Evolutionary conservation across 139 green algal genomes (phyloP).

Genomic region (Micractinium conductrix): DNA sequence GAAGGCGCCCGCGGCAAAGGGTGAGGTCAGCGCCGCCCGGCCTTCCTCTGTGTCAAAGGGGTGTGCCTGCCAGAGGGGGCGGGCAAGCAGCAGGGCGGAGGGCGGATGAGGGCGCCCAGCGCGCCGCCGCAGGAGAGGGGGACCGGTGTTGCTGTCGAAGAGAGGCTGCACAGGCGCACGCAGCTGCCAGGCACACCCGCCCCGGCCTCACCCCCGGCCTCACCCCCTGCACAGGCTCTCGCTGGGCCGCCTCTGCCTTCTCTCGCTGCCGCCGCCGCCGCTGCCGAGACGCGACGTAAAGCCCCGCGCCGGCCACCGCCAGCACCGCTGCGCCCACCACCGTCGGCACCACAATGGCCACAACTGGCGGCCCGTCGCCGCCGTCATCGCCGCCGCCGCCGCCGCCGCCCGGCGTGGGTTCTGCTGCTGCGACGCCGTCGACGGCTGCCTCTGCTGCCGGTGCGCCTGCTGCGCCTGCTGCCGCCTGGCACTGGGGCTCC

Average conservation of each 20-base stretch:
- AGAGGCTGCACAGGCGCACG: neutral
- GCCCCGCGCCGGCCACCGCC: neutral
- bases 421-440: neutral
- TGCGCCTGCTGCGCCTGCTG: neutral
- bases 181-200: neutral
- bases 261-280: neutral
- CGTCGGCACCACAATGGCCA: constrained; percentile 5
- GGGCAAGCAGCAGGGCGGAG: neutral
- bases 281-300: neutral
- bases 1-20: constrained; percentile 33
- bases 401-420: neutral
- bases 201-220: neutral
- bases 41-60: constrained; percentile 42
- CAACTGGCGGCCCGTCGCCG: neutral
- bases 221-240: neutral
- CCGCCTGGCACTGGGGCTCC: neutral
- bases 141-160: neutral
- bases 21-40: constrained; percentile 28
- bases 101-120: no score
- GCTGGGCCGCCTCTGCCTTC: neutral
- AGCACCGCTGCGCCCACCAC: neutral
- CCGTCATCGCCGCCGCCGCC: neutral
- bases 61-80: neutral
- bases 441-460: neutral
- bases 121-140: no score